Conservation (phyloP, 192 early-diverging fungal genomes). For the Linnemannia elongata region DNA sequence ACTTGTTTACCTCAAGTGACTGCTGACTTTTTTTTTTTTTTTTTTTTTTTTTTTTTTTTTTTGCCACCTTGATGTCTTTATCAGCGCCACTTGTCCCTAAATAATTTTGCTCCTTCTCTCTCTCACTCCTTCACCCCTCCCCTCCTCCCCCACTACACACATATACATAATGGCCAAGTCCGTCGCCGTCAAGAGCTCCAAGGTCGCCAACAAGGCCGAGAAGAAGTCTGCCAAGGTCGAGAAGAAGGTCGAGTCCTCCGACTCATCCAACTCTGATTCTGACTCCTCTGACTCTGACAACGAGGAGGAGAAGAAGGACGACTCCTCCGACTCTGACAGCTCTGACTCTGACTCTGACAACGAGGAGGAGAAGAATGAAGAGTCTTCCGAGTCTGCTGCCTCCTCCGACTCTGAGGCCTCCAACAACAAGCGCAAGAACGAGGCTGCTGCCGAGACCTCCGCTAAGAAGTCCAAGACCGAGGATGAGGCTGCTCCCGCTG, state of each 20-base stretch:
- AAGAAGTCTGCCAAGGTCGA: slow-evolving; percentile 51
- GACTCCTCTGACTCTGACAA: slow-evolving; percentile 35
- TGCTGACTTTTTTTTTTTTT: slow-evolving; percentile 15
- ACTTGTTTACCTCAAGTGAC: background rate
- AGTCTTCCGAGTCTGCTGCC: slow-evolving; percentile 18
- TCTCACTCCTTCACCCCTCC: slow-evolving; percentile 3
- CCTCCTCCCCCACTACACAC: background rate
- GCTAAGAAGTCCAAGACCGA: slow-evolving; percentile 55
- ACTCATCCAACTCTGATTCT: slow-evolving; percentile 55
- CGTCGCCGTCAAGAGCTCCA: slow-evolving; percentile 32
- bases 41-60: slow-evolving; percentile 1
- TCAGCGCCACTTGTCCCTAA: too few species aligned
- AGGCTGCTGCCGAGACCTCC: slow-evolving; percentile 51
- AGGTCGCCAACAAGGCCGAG: slow-evolving; percentile 47
- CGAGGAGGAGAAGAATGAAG: slow-evolving; percentile 52
- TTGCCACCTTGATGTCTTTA: background rate
- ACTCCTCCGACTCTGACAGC: slow-evolving; percentile 33
- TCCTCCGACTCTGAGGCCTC: slow-evolving; percentile 54
- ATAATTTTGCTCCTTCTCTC: slow-evolving; percentile 33
- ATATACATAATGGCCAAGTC: slow-evolving; percentile 38
- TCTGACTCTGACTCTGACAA: slow-evolving; percentile 18
- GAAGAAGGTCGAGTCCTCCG: slow-evolving; percentile 32
- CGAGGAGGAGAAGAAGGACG: slow-evolving; percentile 52
- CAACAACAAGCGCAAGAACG: slow-evolving; percentile 60
- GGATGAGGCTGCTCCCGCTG: slow-evolving; percentile 35